phyloP scores from a whole-genome alignment of 1,284 basidiomycete species.

The Irpex sp. region DNA sequence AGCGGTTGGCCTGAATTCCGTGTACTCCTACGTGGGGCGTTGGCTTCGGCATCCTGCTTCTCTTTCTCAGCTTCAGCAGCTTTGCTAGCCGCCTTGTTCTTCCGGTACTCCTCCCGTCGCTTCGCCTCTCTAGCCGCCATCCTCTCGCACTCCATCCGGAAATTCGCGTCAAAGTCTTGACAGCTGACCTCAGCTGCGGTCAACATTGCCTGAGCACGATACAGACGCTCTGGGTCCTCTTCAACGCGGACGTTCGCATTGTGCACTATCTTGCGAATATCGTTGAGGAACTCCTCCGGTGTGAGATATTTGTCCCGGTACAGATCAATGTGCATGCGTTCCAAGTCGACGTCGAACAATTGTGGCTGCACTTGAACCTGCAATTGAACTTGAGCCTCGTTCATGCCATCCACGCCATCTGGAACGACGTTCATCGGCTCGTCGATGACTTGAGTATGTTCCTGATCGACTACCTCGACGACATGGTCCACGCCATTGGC shows the following conservation, averaged over 20 bases:
- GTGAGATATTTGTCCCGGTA: conserved; percentile 89
- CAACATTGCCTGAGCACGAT: conserved; percentile 87
- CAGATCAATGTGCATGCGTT: conserved; percentile 85
- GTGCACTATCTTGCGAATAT: conserved; percentile 85
- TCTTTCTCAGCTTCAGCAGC: conserved; percentile 30
- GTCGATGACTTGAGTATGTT: conserved; percentile 21
- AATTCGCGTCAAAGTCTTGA: conserved; percentile 83
- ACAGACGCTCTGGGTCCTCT: conserved; percentile 74
- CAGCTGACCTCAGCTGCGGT: conserved; percentile 86
- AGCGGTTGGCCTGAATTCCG: conserved; percentile 69
- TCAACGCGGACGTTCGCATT: conserved; percentile 71
- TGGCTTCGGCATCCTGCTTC: conserved; percentile 23
- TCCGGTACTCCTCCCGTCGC: conserved; percentile 57
- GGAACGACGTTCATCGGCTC: conserved; percentile 11
- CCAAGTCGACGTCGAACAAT: conserved; percentile 84
- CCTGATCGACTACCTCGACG: conserved; percentile 41
- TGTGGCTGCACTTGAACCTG: conserved; percentile 26
- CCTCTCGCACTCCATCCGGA: conserved; percentile 82
- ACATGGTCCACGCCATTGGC: conserved; percentile 32
- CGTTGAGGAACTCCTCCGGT: conserved; percentile 83
- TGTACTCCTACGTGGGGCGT: conserved; percentile 56
- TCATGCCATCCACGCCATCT: conserved; percentile 3
- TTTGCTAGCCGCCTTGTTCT: conserved; percentile 47
- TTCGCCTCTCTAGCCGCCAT: conserved; percentile 82
- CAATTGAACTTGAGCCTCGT: conserved; percentile 13